Evolutionary conservation across 1,284 basidiomycete species (phyloP), one percentile per base, ranked within the genome.

Genomic region (Tylopilus sp.): DNA sequence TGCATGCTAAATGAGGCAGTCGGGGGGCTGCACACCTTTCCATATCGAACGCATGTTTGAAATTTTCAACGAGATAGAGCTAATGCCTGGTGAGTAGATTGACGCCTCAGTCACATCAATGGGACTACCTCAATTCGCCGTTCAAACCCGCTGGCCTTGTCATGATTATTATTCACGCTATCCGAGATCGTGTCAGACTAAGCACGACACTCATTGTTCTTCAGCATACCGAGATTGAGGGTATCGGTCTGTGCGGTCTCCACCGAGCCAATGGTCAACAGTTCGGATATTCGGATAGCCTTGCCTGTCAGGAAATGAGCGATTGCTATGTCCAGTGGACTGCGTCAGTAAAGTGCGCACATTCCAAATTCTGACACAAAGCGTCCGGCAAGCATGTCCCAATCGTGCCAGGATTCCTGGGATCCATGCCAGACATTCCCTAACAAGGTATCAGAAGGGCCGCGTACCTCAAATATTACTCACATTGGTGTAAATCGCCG

Each of bases 321-420:
- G 12, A 23, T 28, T 2, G 33, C 8, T 10, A 34, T 11, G 29
- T 13, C 43, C 6, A 29, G 44, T 29, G 3, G 19, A 25, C 36
- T 6, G 15, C 2, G 18, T 25, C 15, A 33, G 39, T 18, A 23
- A 37, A 18, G 25, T 25, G 66, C 84, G 55, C 60, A 87, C 90
- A 90, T 91, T 57, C 88, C 88, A 58, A 91, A 90, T 61, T 91
- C 88, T n/a, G 89, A 91, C 23, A 94, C 88, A 66, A 94, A 94
- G 34, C 91, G 81, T 38, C 90, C 90, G 0, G 86, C 76, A 13
- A 95, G 78, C 43, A 80, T 82, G 60, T 92, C 89, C 88, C 91
- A 95, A 56, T 92, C 87, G 53, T 89, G 81, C 89, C 92, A 96
- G 1, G 89, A 83, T 60, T 93, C 86, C 65, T 94, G 90, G 1